Evolutionary conservation across 441 rosid genomes (phyloP), one percentile per base, ranked within the genome.

Genomic region (Brassica balearica): DNA sequence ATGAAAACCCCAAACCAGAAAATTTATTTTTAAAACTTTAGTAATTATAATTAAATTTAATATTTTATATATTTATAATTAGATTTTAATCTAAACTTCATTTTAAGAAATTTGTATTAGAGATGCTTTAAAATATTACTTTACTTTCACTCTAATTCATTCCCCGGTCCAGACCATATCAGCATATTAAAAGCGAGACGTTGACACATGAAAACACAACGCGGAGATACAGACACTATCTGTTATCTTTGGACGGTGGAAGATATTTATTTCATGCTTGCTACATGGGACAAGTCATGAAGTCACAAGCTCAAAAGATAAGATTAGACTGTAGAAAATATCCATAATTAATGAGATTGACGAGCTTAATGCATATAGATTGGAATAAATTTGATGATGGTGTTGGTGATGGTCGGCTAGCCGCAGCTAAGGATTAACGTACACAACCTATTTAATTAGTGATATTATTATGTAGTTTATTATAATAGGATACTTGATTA

Each of bases 201-300:
- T 41, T 78, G 77, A 72, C 77, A 59, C 27, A 59, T 8, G 1
- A 43, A 38, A 65, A 77, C 23, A 71, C 76, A 71, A 65, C 34
- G 41, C 63, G 68, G 62, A 78, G 72, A 77, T 64, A 34, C 17
- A 66, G 61, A 59, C 68, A 68, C 62, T 69, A 46, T 68, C 74
- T 73, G 41, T 79, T 68, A 53, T 5, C 68, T 73, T 79, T 62
- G 82, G 82, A 53, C 82, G 82, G 82, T 79, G 59, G 82, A 73
- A 59, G 8, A 2, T 72, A 72, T 59, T 36, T 53, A 3, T 20
- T 38, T 20, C 73, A 59, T 78, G 76, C 68, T 63, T 48, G 20
- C 23, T 9, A 19, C 32, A 69, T 25, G 64, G 27, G 65, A 69
- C 72, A 69, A 64, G 43, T 34, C 38, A 34, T 34, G 38, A 34